Percentiles rank a stretch among this genome's conserved stretches.
Conservation (phyloP, 1,284 basidiomycete genomes). For the Sporisorium sorghi region DNA sequence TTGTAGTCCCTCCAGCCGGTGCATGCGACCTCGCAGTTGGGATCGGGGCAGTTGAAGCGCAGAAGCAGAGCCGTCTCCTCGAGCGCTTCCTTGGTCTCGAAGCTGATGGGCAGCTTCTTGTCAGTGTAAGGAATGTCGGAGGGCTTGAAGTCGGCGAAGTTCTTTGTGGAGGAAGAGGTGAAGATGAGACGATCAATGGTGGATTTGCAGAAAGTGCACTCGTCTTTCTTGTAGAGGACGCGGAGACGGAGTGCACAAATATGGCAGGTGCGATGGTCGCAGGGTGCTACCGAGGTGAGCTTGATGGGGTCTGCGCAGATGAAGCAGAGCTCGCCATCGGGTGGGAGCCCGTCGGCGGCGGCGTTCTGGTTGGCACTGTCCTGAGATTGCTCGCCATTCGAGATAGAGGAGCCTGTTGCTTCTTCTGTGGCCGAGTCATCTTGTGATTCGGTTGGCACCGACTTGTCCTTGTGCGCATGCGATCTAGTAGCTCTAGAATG, state of each 20-base stretch:
- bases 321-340: conserved; percentile 77
- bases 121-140: conserved; percentile 60
- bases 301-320: conserved; percentile 96
- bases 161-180: conserved; percentile 75
- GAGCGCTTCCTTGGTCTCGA: conserved; percentile 94
- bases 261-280: conserved; percentile 92
- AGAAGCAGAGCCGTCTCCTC: conserved; percentile 91
- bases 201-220: conserved; percentile 98
- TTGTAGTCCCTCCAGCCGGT: conserved; percentile 90
- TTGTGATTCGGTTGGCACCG: neutral
- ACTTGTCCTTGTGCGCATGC: neutral
- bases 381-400: neutral
- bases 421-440: neutral
- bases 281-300: conserved; percentile 87
- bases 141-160: conserved; percentile 55
- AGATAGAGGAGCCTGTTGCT: neutral
- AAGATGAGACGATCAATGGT: conserved; percentile 84
- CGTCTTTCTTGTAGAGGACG: conserved; percentile 84
- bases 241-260: conserved; percentile 90
- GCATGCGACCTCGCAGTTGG: conserved; percentile 81
- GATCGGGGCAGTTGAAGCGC: conserved; percentile 73
- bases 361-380: conserved; percentile 3
- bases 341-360: conserved; percentile 70
- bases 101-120: conserved; percentile 77
- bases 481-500: conserved; percentile 6